Conservation (phyloP, 257 asterid genomes). For the Solanum medicagineum region DNA sequence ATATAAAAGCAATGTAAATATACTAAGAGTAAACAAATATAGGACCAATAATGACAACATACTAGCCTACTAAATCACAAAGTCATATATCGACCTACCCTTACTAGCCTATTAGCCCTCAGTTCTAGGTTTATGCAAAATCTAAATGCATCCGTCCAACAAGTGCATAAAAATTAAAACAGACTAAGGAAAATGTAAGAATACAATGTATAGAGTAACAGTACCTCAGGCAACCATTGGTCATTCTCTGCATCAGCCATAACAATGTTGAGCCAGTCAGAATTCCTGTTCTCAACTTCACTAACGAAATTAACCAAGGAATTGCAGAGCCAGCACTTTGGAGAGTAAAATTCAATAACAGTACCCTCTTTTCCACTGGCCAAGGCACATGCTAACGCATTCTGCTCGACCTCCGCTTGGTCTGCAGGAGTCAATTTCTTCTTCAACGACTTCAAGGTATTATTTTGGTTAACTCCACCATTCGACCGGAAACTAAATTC, state of each 20-base stretch:
- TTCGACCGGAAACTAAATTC: neutral
- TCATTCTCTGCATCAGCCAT: conserved; percentile 75
- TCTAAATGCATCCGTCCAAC: neutral
- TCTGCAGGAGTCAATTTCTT: conserved; percentile 27
- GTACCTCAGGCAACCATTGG: conserved; percentile 83
- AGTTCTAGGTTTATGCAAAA: neutral
- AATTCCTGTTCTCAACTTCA: conserved; percentile 53
- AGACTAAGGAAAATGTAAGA: neutral
- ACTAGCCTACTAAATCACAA: too few species aligned
- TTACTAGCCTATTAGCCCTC: neutral
- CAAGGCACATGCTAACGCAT: conserved; percentile 64
- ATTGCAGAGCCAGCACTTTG: conserved; percentile 72
- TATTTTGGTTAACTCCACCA: neutral
- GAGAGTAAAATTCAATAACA: conserved; percentile 71
- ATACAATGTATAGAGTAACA: neutral
- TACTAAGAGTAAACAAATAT: too few species aligned
- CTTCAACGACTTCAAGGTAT: neutral
- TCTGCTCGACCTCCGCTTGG: conserved; percentile 72
- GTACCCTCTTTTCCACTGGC: conserved; percentile 61
- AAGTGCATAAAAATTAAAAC: neutral
- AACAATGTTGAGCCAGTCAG: conserved; percentile 66
- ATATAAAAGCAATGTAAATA: too few species aligned
- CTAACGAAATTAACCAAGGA: conserved; percentile 51
- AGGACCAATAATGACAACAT: too few species aligned
- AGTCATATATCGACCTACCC: too few species aligned